phyloP scores from a whole-genome alignment of 306 rosid species.

The cucumber (Cucumis sativus) region Cucumber_9930_V3 NC_026655.2:25082001-25082500 shows the following conservation, averaged over 20 bases:
- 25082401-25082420: background rate
- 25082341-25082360: background rate
- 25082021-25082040: no score
- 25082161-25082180: conserved; percentile 34
- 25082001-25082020: no score
- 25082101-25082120: conserved; percentile 24
- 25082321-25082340: background rate
- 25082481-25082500: background rate
- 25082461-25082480: background rate
- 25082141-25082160: conserved; percentile 58
- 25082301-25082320: background rate
- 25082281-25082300: background rate
- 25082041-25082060: background rate
- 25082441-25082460: background rate
- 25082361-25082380: background rate
- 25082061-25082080: background rate
- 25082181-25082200: conserved; percentile 63
- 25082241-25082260: background rate
- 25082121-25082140: conserved; percentile 62
- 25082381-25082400: background rate
- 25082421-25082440: background rate
- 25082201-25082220: conserved; percentile 8
- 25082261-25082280: background rate
- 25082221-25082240: background rate
- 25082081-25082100: background rate